Percentiles rank a stretch among this genome's conserved stretches.
phyloP scores from a whole-genome alignment of 768 basidiomycete genomes.

The Galerina sulciceps region DNA sequence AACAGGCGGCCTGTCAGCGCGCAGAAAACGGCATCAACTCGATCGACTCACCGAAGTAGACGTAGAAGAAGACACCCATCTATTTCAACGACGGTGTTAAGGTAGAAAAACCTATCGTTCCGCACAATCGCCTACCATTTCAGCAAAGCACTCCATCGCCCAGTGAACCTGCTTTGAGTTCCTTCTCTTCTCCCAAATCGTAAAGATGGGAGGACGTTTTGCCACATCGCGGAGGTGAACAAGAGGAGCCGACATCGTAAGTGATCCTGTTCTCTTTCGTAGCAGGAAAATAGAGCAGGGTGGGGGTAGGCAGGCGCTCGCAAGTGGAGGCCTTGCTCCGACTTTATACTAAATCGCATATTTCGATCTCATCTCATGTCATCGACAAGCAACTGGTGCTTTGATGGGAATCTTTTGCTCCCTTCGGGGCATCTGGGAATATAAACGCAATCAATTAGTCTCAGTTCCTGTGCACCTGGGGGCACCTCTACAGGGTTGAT shows the following conservation, averaged over 20 bases:
- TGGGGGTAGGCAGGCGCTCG: background rate
- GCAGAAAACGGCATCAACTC: background rate
- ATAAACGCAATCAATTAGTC: background rate
- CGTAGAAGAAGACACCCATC: constrained; percentile 68
- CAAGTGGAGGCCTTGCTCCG: background rate
- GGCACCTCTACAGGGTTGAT: background rate
- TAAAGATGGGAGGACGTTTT: constrained; percentile 41
- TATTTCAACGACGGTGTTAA: constrained; percentile 21
- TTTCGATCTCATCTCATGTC: background rate
- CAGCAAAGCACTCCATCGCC: constrained; percentile 63
- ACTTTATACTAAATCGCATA: constrained; percentile 1
- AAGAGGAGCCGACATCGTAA: constrained; percentile 23
- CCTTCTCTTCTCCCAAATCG: constrained; percentile 53
- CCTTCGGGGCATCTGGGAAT: constrained; percentile 8
- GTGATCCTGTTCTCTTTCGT: constrained; percentile 1
- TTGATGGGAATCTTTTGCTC: constrained; percentile 21
- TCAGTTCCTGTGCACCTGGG: constrained; percentile 7
- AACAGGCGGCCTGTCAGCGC: background rate
- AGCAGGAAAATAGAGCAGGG: background rate
- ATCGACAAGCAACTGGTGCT: background rate
- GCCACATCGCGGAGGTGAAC: constrained; percentile 48
- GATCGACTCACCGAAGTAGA: constrained; percentile 47
- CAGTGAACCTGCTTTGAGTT: constrained; percentile 49
- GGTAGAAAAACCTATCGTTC: background rate
- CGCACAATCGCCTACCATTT: constrained; percentile 44